Evolutionary conservation across 2,329 filamentous ascomycete species (phyloP).

Genomic region (Phyllosticta citrichinensis): DNA sequence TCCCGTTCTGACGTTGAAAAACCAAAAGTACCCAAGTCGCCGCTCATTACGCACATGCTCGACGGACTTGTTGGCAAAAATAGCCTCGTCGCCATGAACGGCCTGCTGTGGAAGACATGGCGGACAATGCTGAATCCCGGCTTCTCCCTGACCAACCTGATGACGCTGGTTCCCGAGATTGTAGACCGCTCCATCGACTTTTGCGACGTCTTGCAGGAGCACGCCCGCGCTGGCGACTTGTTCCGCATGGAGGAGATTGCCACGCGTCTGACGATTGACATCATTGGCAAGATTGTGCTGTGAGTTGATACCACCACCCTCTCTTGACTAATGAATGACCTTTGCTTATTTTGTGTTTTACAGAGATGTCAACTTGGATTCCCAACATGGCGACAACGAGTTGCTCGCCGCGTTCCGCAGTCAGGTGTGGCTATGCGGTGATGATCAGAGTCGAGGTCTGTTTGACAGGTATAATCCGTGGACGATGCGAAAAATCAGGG

Average conservation of each 20-base stretch:
- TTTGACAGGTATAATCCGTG: not conserved
- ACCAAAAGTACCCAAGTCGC: not conserved
- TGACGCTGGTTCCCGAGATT: slow-evolving; percentile 14
- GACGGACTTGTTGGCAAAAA: not conserved
- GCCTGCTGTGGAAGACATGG: slow-evolving; percentile 17
- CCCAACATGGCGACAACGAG: not conserved
- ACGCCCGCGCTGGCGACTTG: not conserved
- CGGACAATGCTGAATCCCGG: slow-evolving; percentile 16
- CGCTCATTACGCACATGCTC: not conserved
- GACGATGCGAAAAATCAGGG: not conserved
- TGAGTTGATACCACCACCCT: slow-evolving; percentile 8
- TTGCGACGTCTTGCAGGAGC: not conserved
- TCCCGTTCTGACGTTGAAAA: no score
- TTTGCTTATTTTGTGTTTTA: not conserved
- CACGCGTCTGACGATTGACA: slow-evolving; percentile 7
- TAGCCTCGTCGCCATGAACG: slow-evolving; percentile 15
- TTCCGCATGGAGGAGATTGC: slow-evolving; percentile 6
- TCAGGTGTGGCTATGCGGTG: not conserved
- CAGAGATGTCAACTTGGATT: not conserved
- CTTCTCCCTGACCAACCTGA: slow-evolving; percentile 16
- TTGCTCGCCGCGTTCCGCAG: not conserved
- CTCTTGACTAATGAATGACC: not conserved
- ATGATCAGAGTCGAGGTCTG: not conserved
- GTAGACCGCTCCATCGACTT: slow-evolving; percentile 17
- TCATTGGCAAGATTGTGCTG: slow-evolving; percentile 10